Conservation (phyloP, 1,284 basidiomycete genomes). For the Mycosarcoma mackinlayi region DNA sequence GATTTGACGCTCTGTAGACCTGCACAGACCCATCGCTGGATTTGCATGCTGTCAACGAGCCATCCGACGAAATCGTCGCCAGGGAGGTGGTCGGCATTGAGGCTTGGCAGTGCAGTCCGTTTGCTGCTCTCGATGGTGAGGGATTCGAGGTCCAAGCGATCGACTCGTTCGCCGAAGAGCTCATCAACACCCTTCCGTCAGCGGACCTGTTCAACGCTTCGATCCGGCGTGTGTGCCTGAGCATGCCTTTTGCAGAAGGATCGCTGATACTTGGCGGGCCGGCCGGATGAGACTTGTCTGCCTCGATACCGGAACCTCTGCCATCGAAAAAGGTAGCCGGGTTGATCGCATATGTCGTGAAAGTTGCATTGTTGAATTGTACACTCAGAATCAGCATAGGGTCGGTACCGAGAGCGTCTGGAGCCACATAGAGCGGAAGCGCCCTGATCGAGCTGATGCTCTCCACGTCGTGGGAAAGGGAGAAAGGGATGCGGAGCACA, state of each 20-base stretch:
- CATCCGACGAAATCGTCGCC: constrained; percentile 11
- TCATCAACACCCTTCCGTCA: constrained; percentile 24
- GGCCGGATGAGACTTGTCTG: constrained; percentile 29
- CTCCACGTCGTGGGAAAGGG: constrained; percentile 3
- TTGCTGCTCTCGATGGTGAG: neutral
- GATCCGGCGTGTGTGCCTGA: constrained; percentile 25
- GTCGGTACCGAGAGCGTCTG: constrained; percentile 29
- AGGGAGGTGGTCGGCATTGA: neutral
- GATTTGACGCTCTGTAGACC: constrained; percentile 9
- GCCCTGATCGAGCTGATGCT: constrained; percentile 15
- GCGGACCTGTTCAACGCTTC: constrained; percentile 15
- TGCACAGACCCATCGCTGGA: constrained; percentile 5
- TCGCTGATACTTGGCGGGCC: constrained; percentile 10
- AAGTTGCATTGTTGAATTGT: constrained; percentile 12
- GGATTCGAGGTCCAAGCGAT: constrained; percentile 21
- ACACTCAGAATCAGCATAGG: constrained; percentile 30
- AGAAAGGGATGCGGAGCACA: constrained; percentile 40
- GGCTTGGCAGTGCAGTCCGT: constrained; percentile 12
- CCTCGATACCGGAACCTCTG: constrained; percentile 36
- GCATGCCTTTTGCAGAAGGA: neutral
- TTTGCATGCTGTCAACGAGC: constrained; percentile 8
- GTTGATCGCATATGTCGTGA: constrained; percentile 32
- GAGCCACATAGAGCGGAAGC: constrained; percentile 17
- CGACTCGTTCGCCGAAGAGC: constrained; percentile 27
- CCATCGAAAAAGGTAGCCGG: constrained; percentile 56